phyloP scores from a whole-genome alignment of 805 yeast genomes.

The Lipomyces chichibuensis region DNA sequence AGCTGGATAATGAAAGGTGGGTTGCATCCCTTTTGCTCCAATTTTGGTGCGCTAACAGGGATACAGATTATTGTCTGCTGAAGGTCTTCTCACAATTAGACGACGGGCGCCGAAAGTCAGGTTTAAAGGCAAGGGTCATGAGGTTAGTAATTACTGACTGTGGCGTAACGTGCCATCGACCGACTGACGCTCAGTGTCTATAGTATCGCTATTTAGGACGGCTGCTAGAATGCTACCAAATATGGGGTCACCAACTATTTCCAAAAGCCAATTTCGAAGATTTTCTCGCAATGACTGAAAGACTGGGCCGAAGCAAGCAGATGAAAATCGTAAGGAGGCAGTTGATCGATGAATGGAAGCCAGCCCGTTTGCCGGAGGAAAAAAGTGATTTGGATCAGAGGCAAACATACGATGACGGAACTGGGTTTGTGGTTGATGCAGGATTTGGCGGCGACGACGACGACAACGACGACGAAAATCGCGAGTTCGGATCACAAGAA shows the following conservation, averaged over 20 bases:
- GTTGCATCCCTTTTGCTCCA: background rate
- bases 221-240: conserved; percentile 61
- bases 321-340: conserved; percentile 43
- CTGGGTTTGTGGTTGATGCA: conserved; percentile 23
- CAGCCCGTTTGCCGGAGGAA: conserved; percentile 1
- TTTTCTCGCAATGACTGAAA: conserved; percentile 58
- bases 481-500: background rate
- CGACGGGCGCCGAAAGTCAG: conserved; percentile 38
- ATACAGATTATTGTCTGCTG: conserved; percentile 50
- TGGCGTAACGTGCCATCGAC: background rate
- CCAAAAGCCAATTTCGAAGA: conserved; percentile 81
- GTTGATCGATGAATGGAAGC: conserved; percentile 30
- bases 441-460: background rate
- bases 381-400: conserved; percentile 6
- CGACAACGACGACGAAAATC: background rate
- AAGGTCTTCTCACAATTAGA: conserved; percentile 61
- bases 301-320: conserved; percentile 51
- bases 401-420: conserved; percentile 15
- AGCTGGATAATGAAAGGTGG: conserved; percentile 50
- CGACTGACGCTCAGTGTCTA: background rate
- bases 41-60: background rate
- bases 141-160: conserved; percentile 35
- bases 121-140: conserved; percentile 50
- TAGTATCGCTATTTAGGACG: conserved; percentile 52
- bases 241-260: conserved; percentile 75